Evolutionary conservation across 306 rosid species (phyloP).

Genomic region (Prunus armeniaca): DNA sequence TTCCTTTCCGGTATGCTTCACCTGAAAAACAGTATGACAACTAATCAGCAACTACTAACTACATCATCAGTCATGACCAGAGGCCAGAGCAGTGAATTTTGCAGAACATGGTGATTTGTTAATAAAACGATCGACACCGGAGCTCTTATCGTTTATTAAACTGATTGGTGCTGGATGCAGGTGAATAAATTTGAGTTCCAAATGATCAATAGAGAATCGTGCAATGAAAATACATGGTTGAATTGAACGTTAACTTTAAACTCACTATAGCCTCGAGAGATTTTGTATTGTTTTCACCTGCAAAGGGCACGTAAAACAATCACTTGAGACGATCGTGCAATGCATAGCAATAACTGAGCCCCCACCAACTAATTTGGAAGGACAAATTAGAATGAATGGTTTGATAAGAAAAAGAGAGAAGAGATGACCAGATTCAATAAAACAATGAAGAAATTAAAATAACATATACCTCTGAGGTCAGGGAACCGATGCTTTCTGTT

Average conservation of each 20-base stretch:
- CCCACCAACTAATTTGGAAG: too few species aligned
- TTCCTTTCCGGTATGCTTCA: slow-evolving; percentile 77
- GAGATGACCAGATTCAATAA: neutral
- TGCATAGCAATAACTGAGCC: neutral
- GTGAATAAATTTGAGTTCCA: too few species aligned
- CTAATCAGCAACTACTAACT: neutral
- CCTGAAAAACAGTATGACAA: slow-evolving; percentile 37
- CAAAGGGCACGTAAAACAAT: slow-evolving; percentile 5
- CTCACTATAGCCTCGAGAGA: slow-evolving; percentile 89
- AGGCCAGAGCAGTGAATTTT: too few species aligned
- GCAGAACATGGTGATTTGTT: too few species aligned
- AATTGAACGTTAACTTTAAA: neutral
- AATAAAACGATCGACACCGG: too few species aligned
- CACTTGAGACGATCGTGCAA: neutral
- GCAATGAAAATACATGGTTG: neutral
- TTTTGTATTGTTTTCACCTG: slow-evolving; percentile 70
- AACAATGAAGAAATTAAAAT: neutral
- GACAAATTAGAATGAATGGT: too few species aligned
- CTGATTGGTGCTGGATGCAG: too few species aligned
- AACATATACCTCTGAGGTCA: slow-evolving; percentile 50
- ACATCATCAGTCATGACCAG: neutral
- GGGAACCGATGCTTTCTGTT: slow-evolving; percentile 48
- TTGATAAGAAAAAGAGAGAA: too few species aligned
- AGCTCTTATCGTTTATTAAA: too few species aligned
- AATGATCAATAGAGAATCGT: too few species aligned